phyloP scores from a whole-genome alignment of 257 asterid genomes.

The Ajuga chamaepitys region DNA sequence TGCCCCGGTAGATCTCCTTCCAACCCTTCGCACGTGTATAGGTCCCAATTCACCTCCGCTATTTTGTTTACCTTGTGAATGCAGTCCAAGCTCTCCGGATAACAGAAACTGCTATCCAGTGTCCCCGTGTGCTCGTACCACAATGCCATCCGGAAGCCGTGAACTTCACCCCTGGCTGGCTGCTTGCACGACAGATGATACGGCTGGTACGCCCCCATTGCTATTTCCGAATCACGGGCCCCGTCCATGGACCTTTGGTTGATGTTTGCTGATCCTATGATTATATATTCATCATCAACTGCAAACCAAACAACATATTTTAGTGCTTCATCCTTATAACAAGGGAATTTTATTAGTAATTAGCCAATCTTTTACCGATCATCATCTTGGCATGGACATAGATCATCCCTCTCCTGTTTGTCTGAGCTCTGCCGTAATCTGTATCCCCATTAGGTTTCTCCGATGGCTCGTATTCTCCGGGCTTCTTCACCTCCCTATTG shows the following conservation, averaged over 20 bases:
- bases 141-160: conserved; percentile 67
- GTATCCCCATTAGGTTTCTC: conserved; percentile 40
- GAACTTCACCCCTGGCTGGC: conserved; percentile 61
- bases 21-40: conserved; percentile 24
- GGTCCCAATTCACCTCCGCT: conserved; percentile 44
- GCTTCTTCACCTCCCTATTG: conserved; percentile 50
- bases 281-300: conserved; percentile 79
- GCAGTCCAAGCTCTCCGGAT: conserved; percentile 48
- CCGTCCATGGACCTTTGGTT: conserved; percentile 82
- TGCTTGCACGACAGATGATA: conserved; percentile 34
- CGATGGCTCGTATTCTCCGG: conserved; percentile 50
- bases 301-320: conserved; percentile 11
- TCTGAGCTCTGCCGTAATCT: conserved; percentile 49
- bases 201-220: conserved; percentile 80
- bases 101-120: conserved; percentile 35
- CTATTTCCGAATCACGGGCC: conserved; percentile 64
- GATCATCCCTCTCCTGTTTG: conserved; percentile 61
- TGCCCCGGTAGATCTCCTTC: conserved; percentile 55
- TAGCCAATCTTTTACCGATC: no score
- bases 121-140: conserved; percentile 67
- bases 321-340: no score
- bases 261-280: conserved; percentile 67
- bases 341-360: no score
- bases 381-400: conserved; percentile 74
- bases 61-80: conserved; percentile 37